phyloP scores from a whole-genome alignment of 176 grass and related monocot species.

The Oryza glaberrima region DNA sequence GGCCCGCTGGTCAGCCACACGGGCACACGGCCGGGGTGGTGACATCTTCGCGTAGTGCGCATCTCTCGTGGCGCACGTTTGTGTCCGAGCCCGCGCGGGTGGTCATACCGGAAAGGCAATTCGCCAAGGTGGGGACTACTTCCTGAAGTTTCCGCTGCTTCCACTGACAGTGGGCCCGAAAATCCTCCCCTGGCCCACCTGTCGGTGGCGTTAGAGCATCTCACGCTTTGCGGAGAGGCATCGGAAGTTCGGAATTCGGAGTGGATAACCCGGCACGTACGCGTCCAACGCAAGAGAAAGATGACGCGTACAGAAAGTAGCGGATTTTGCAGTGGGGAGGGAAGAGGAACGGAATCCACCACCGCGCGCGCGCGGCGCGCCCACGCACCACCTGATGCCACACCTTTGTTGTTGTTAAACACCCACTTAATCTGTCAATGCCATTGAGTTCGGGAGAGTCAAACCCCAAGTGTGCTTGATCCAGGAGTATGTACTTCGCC shows the following conservation, averaged over 20 bases:
- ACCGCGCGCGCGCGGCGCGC: too few relatives aligned
- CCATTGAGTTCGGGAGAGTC: too few relatives aligned
- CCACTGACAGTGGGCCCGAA: neutral
- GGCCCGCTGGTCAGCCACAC: neutral
- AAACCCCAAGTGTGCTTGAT: too few relatives aligned
- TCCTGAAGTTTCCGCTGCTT: neutral
- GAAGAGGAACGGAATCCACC: neutral
- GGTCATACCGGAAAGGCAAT: neutral
- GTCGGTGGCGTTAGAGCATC: neutral
- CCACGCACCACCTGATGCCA: neutral
- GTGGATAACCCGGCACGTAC: neutral
- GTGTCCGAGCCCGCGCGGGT: neutral
- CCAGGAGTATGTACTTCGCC: too few relatives aligned
- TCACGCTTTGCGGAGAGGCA: neutral
- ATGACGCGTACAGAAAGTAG: neutral
- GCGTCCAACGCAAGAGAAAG: neutral
- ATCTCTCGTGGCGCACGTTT: too few relatives aligned
- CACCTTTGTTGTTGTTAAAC: neutral
- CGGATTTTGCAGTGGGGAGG: neutral
- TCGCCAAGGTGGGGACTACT: too few relatives aligned
- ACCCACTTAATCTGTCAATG: too few relatives aligned
- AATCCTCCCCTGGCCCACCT: neutral
- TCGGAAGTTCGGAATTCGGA: neutral
- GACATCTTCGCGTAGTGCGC: neutral
- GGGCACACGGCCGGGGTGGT: too few relatives aligned